Evolutionary conservation across 768 basidiomycete genomes (phyloP).

Genomic region (Mycena alexandri): DNA sequence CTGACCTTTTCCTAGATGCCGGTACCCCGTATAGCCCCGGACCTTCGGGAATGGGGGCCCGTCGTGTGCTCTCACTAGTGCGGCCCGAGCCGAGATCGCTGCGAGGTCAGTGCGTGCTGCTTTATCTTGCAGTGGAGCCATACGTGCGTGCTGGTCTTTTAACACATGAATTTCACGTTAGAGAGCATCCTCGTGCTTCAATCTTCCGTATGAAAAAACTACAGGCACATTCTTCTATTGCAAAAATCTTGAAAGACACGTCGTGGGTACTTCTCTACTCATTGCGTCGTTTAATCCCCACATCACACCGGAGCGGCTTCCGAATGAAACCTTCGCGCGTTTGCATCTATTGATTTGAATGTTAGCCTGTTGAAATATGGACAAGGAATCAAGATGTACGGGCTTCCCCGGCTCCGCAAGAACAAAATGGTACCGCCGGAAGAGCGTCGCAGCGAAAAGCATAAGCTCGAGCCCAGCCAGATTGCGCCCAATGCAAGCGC

Average conservation of each 20-base stretch:
- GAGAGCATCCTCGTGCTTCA: too few relatives aligned
- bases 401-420: slow-evolving; percentile 70
- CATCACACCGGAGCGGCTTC: slow-evolving; percentile 79
- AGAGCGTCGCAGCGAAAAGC: slow-evolving; percentile 81
- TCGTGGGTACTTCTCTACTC: neutral
- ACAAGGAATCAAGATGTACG: slow-evolving; percentile 53
- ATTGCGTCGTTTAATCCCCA: slow-evolving; percentile 78
- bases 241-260: neutral
- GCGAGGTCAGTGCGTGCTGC: too few relatives aligned
- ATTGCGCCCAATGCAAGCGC: slow-evolving; percentile 87
- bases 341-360: slow-evolving; percentile 62
- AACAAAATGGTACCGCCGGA: slow-evolving; percentile 81
- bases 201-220: slow-evolving; percentile 1
- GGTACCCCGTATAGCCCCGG: too few relatives aligned
- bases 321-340: slow-evolving; percentile 89
- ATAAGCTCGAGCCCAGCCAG: slow-evolving; percentile 82
- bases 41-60: too few relatives aligned
- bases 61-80: too few relatives aligned
- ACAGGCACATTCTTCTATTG: slow-evolving; percentile 4
- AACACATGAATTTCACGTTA: too few relatives aligned
- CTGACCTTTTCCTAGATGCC: too few relatives aligned
- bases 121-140: too few relatives aligned
- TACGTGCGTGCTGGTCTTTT: too few relatives aligned
- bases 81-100: too few relatives aligned
- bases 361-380: slow-evolving; percentile 27